A percentile compares a stretch with the other conserved stretches of the same genome.
These are phyloP conservation scores for Aspergillus vadensis DNA, from an alignment of 2,329 filamentous ascomycete species.

Conservation along the genomic window DNA sequence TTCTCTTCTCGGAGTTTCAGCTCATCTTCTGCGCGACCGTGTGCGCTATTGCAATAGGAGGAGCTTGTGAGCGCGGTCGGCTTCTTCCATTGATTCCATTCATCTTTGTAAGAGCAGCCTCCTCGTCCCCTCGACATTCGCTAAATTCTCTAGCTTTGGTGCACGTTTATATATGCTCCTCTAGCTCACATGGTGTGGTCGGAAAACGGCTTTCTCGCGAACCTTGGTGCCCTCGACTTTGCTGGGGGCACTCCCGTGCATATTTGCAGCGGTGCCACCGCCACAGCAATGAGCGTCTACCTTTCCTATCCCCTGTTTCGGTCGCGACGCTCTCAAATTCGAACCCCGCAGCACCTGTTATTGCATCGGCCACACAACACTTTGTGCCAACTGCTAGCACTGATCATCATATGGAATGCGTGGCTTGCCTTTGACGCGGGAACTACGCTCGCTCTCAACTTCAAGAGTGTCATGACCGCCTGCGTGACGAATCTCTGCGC, in stretches of 20 bases:
- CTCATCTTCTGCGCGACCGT: constrained; percentile 55
- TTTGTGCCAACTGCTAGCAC: constrained; percentile 50
- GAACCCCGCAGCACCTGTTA: constrained; percentile 51
- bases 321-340: constrained; percentile 46
- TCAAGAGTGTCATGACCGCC: constrained; percentile 54
- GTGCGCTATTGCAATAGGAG: constrained; percentile 54
- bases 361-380: constrained; percentile 53
- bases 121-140: too few relatives aligned
- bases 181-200: constrained; percentile 54
- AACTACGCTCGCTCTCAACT: constrained; percentile 52
- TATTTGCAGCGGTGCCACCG: constrained; percentile 49
- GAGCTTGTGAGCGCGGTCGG: constrained; percentile 52
- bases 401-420: constrained; percentile 55
- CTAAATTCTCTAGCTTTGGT: constrained; percentile 44
- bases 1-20: constrained; percentile 56
- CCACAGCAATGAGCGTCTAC: constrained; percentile 48
- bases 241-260: constrained; percentile 50
- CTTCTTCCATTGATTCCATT: constrained; percentile 52
- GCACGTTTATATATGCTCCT: constrained; percentile 52
- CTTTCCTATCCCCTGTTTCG: constrained; percentile 54
- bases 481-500: constrained; percentile 55
- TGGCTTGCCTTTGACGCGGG: constrained; percentile 57
- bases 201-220: constrained; percentile 47
- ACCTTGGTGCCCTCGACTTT: constrained; percentile 51
- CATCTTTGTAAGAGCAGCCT: constrained; percentile 39